Evolutionary conservation across 495 filamentous ascomycete species (phyloP), one percentile per base, ranked within the genome.

Genomic region (Xylaria castorea): DNA sequence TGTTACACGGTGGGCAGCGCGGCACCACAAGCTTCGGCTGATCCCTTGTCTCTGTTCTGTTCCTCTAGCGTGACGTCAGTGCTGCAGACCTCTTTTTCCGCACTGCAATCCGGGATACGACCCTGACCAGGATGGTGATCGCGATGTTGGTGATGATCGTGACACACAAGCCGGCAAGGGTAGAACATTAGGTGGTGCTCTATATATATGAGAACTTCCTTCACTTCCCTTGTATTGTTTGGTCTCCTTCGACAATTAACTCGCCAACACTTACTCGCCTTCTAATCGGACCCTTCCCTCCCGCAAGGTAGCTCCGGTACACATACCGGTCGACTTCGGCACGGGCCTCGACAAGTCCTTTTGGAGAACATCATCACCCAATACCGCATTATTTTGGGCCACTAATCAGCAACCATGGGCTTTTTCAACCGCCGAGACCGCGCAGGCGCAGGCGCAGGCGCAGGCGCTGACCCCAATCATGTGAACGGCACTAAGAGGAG

Each of bases 371-470:
- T 32, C 8, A 1, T 30, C 36, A 22, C 12, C 7, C 1, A 57
- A 42, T 51, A 68, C 7, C 9, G 5, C 11, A 38, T 40, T 12
- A 51, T 22, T 22, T 66, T 16, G 2, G 3, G 6, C 12, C 4
- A 30, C 38, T 22, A 20, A 12, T 22, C 8, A 57, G 60, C 27
- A 55, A 74, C n/a, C 46, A 81, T 80, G 79, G 73, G 70, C 38
- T 36, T 78, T 44, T 81, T 81, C 36, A 76, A 63, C 61, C 80
- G 79, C 20, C 75, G 73, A 42, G 58, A 48, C 32, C 46, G 64
- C 36, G 73, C 74, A 4, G 76, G 68, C 25, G 44, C 53, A n/a
- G n/a, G n/a, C n/a, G n/a, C n/a, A n/a, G n/a, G 64, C 36, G 73
- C 74, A 4, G 76, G 68, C 25, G 44, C 53, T 25, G 40, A 42